phyloP scores from a whole-genome alignment of 345 rosid species.

The Ceriops zippeliana region DNA sequence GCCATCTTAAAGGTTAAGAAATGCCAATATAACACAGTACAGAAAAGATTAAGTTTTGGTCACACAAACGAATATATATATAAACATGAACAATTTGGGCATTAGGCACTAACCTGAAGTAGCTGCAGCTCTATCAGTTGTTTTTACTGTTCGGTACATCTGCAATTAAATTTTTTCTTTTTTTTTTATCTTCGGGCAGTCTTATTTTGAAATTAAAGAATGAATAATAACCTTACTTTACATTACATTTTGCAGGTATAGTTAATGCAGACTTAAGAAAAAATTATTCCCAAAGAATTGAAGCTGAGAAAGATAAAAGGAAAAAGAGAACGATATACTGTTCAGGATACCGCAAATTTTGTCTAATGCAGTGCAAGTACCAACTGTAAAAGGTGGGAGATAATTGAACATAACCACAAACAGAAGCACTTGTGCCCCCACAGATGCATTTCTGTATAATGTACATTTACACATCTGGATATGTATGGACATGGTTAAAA shows the following conservation, averaged over 20 bases:
- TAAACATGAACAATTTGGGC: no score
- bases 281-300: background rate
- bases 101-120: constrained; percentile 44
- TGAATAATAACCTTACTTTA: background rate
- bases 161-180: constrained; percentile 18
- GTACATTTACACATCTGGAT: background rate
- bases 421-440: constrained; percentile 21
- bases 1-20: background rate
- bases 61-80: no score
- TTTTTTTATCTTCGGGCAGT: background rate
- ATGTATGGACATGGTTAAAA: no score
- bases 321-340: constrained; percentile 25
- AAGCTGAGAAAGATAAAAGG: constrained; percentile 16
- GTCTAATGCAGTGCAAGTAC: constrained; percentile 35
- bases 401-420: constrained; percentile 9
- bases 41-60: no score
- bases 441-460: constrained; percentile 7
- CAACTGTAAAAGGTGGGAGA: constrained; percentile 27
- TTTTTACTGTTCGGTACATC: constrained; percentile 78
- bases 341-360: constrained; percentile 16
- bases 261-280: background rate
- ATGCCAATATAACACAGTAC: background rate
- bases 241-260: background rate
- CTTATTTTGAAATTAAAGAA: background rate
- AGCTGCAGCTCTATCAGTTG: constrained; percentile 65